phyloP scores from a whole-genome alignment of 352 stramenopile genomes.

The Globisporangium sylvaticum region DNA sequence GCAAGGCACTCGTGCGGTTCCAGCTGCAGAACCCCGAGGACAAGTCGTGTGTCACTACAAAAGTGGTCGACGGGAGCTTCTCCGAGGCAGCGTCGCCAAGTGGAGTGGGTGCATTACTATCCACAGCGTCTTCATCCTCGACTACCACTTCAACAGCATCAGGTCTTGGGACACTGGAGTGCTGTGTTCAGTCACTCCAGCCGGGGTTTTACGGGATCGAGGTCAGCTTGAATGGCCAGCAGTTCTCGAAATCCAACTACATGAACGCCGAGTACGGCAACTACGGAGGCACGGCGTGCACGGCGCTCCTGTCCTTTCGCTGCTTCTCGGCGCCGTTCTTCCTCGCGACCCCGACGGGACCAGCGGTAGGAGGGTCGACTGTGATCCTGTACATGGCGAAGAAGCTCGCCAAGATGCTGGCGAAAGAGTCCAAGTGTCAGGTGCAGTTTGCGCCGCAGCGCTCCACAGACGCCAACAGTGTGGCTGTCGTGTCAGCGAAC shows the following conservation, averaged over 20 bases:
- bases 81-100: neutral
- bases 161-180: conserved; percentile 18
- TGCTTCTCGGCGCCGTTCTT: conserved; percentile 58
- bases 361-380: conserved; percentile 53
- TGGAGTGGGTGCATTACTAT: neutral
- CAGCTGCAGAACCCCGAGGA: conserved; percentile 29
- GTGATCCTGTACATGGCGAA: conserved; percentile 52
- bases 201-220: conserved; percentile 61
- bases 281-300: conserved; percentile 57
- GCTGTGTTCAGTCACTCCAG: conserved; percentile 27
- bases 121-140: neutral
- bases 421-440: conserved; percentile 48
- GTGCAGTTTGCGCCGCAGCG: conserved; percentile 52
- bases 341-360: conserved; percentile 55
- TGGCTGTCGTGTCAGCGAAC: neutral
- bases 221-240: conserved; percentile 63
- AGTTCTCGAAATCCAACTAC: conserved; percentile 55
- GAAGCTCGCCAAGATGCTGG: conserved; percentile 44
- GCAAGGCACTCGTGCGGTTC: conserved; percentile 41
- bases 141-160: neutral
- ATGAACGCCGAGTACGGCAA: conserved; percentile 59
- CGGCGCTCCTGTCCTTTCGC: conserved; percentile 53
- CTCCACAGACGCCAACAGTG: conserved; percentile 1
- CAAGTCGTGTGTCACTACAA: conserved; percentile 11
- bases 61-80: conserved; percentile 31